Percentiles rank a stretch among this genome's conserved stretches.
Conservation (phyloP, 495 filamentous ascomycete genomes). For the Lentithecium fluviatile region DNA sequence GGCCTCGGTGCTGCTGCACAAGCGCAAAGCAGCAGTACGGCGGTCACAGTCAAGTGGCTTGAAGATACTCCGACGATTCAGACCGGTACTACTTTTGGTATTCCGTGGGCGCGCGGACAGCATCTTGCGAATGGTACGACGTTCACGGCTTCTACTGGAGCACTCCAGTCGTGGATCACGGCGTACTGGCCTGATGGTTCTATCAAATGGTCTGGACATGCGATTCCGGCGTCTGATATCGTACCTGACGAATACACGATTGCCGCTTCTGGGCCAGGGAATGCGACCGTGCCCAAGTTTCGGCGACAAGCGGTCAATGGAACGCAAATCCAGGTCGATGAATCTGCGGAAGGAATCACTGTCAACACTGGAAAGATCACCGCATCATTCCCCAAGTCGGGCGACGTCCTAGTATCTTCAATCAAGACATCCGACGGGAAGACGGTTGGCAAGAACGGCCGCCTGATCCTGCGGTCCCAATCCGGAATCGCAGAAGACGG, state of each 20-base stretch:
- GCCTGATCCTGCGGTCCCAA: constrained; percentile 7
- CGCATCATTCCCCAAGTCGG: constrained; percentile 12
- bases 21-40: not conserved
- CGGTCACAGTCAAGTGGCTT: constrained; percentile 13
- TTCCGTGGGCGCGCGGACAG: constrained; percentile 13
- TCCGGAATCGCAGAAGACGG: constrained; percentile 7
- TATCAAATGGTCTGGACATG: constrained; percentile 16
- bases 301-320: not conserved
- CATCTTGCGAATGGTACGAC: constrained; percentile 17
- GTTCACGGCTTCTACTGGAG: not conserved
- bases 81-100: constrained; percentile 9
- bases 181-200: constrained; percentile 22
- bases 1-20: not conserved
- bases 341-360: not conserved
- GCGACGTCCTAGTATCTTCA: constrained; percentile 7
- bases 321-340: not conserved
- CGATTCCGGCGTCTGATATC: constrained; percentile 3
- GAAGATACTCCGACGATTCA: not conserved
- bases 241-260: constrained; percentile 13
- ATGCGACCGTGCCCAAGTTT: not conserved
- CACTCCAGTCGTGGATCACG: constrained; percentile 14
- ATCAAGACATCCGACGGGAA: too few relatives aligned
- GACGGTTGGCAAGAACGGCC: constrained; percentile 10
- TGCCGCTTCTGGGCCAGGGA: not conserved
- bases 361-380: constrained; percentile 16